Percentiles rank a stretch among this genome's conserved stretches.
These are phyloP conservation scores for Pestalotiopsis sp. DNA, from an alignment of 2,329 filamentous ascomycete species.

Conservation along the genomic window DNA sequence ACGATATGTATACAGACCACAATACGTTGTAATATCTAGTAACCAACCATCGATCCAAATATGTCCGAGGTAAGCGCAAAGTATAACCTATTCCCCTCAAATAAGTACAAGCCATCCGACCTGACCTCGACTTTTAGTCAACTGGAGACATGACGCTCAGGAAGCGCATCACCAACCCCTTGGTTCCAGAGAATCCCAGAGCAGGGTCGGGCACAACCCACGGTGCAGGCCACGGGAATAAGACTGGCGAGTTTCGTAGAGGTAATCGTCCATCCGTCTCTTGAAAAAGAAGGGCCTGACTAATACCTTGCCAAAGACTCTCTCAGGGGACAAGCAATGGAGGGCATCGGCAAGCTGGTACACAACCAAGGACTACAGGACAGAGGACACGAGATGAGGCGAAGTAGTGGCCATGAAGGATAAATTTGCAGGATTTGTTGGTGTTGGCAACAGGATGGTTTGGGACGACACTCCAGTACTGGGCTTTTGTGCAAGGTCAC, in stretches of 20 bases:
- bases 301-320: background rate
- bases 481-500: too few species aligned
- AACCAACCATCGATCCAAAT: background rate
- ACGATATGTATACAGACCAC: background rate
- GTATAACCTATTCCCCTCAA: background rate
- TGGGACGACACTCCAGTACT: too few species aligned
- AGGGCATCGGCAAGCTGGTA: background rate
- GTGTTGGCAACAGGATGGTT: background rate
- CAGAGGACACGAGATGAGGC: background rate
- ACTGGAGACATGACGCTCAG: background rate
- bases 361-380: background rate
- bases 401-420: background rate
- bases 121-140: background rate
- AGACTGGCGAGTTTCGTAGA: constrained; percentile 2
- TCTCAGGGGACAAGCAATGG: background rate
- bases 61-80: background rate
- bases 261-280: background rate
- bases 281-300: background rate
- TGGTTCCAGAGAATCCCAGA: background rate
- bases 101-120: background rate
- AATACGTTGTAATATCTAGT: background rate
- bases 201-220: constrained; percentile 1
- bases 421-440: background rate
- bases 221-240: constrained; percentile 2
- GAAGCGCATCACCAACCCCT: background rate